Conservation (phyloP, 805 yeast species). For the Cyberlindnera maritima region DNA sequence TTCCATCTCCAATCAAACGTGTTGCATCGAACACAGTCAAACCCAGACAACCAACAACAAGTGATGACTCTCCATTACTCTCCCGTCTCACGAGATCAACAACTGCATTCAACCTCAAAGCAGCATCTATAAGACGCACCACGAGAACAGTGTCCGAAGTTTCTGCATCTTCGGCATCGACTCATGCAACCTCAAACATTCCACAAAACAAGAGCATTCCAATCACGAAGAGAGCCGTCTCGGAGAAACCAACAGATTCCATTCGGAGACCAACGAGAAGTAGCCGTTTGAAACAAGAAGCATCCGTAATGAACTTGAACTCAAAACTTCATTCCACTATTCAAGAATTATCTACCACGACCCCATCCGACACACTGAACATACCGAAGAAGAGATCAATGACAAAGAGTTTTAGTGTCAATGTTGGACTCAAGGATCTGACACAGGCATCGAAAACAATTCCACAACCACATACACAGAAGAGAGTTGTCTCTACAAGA, state of each 20-base stretch:
- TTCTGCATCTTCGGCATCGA: neutral
- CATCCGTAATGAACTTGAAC: conserved; percentile 13
- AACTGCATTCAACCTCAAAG: conserved; percentile 22
- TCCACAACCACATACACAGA: conserved; percentile 2
- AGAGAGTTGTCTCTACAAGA: neutral
- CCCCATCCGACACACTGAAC: conserved; percentile 1
- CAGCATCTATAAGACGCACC: neutral
- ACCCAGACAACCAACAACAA: conserved; percentile 1
- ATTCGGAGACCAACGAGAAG: conserved; percentile 18
- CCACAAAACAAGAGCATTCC: conserved; percentile 8
- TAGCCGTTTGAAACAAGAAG: conserved; percentile 22
- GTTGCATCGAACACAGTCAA: conserved; percentile 2
- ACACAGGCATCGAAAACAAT: conserved; percentile 5
- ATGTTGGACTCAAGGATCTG: conserved; percentile 16
- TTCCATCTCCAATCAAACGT: conserved; percentile 14
- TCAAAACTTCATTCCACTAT: conserved; percentile 2
- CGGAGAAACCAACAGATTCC: conserved; percentile 11
- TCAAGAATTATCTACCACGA: neutral
- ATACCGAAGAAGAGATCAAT: conserved; percentile 18
- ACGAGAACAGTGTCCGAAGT: conserved; percentile 7
- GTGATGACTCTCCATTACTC: conserved; percentile 21
- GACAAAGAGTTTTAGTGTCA: conserved; percentile 22
- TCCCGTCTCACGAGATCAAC: conserved; percentile 27
- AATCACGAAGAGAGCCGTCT: conserved; percentile 11
- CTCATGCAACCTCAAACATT: conserved; percentile 5